Evolutionary conservation across 2,329 filamentous ascomycete species (phyloP).

Genomic region (Pyrenochaeta sp.): DNA sequence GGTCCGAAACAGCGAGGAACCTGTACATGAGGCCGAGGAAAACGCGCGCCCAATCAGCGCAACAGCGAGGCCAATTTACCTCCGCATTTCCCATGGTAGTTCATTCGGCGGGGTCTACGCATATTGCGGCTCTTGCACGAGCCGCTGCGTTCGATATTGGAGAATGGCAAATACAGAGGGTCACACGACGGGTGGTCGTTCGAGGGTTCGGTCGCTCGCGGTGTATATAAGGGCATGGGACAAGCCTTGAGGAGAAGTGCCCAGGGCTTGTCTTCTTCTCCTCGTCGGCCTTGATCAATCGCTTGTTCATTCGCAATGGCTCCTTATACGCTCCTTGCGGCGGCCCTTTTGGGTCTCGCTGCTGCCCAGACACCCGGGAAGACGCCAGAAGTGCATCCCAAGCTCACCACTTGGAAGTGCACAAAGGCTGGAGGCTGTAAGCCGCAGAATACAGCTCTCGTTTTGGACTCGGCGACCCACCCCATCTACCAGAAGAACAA

Average conservation of each 20-base stretch:
- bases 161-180: background rate
- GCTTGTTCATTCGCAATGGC: constrained; percentile 22
- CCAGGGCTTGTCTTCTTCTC: background rate
- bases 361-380: constrained; percentile 41
- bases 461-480: constrained; percentile 59
- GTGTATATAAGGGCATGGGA: constrained; percentile 10
- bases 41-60: constrained; percentile 12
- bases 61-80: background rate
- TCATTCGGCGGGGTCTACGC: background rate
- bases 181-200: constrained; percentile 1
- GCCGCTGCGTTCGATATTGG: constrained; percentile 4
- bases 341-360: constrained; percentile 35
- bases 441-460: constrained; percentile 56
- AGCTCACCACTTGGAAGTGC: constrained; percentile 61
- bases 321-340: constrained; percentile 31
- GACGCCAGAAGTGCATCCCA: constrained; percentile 58
- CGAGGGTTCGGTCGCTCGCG: background rate
- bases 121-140: constrained; percentile 15
- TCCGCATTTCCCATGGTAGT: background rate
- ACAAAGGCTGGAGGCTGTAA: constrained; percentile 60
- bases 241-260: background rate
- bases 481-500: constrained; percentile 52
- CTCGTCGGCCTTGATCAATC: background rate
- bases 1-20: constrained; percentile 15
- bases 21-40: constrained; percentile 9